Evolutionary conservation across 345 rosid genomes (phyloP).

Genomic region (Acer yangbiense): DNA sequence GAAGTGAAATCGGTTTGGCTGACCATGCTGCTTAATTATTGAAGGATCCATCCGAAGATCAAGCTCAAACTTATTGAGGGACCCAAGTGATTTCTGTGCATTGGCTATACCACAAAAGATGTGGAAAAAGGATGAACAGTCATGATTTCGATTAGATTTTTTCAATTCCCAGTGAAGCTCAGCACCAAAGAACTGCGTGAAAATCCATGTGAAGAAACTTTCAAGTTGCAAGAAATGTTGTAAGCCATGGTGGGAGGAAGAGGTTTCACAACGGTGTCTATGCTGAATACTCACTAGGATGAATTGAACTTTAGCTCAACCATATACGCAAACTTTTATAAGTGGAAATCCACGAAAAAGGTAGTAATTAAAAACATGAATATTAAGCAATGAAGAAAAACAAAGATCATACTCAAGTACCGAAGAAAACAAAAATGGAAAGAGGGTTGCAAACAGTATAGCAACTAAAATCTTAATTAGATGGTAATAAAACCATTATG

Average conservation of each 20-base stretch:
- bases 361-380: neutral
- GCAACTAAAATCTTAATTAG: no score
- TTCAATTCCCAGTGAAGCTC: neutral
- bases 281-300: conserved; percentile 63
- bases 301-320: neutral
- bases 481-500: no score
- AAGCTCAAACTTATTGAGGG: no score
- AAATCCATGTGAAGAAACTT: conserved; percentile 87
- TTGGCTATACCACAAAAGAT: conserved; percentile 54
- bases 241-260: conserved; percentile 92
- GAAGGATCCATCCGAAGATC: no score
- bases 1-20: no score
- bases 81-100: conserved; percentile 89
- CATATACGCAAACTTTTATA: neutral
- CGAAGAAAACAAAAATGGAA: no score
- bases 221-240: conserved; percentile 86
- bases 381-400: neutral
- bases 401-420: neutral
- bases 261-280: conserved; percentile 94
- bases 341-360: neutral
- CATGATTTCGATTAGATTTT: no score
- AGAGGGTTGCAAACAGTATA: no score
- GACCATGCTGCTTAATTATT: no score
- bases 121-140: neutral
- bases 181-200: conserved; percentile 96